Base-by-base conservation (phyloP, 768 basidiomycete species). In the Lactarius hengduanensis region DNA sequence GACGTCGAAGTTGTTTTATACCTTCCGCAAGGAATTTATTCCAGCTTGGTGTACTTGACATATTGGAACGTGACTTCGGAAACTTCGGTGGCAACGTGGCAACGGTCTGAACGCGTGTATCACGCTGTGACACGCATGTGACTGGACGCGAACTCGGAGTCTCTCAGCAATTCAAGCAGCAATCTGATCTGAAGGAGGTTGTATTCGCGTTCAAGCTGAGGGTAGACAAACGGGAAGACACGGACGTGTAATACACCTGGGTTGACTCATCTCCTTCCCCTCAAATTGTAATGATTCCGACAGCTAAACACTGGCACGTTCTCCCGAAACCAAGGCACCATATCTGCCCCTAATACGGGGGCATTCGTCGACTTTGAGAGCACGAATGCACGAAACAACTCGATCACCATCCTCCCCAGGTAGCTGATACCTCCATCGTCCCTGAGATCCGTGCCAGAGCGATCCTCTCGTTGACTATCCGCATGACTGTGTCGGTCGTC, bases 281-380 rank as follows among this genome's bases (percentile, higher is more conserved):
- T 36, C 34, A 36, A 36, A 36, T 11, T 36, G 7, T 36, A 36
- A 36, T 36, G 34, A 13, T 66, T 66, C 28, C 57, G 63, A 64
- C 65, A 69, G 40, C 68, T 64, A 22, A 71, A 66, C 26, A 36
- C 43, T 11, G 64, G 62, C 7, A 71, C 63, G 5, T 53, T 57
- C 34, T 41, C 57, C 36, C 70, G 70, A 56, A 71, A 63, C 70
- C 68, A 69, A 26, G 68, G 68, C 13, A 66, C 56, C 18, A 61
- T 40, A 38, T 69, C 68, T 7, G 62, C 68, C 22, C 69, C 65
- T 22, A 71, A 71, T 71, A 9, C 32, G 50, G 6, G 62, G 64
- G 30, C 68, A 71, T 30, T 59, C 62, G 13, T 71, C 68, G 6
- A 71, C 9, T 26, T 54, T 60, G 57, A 71, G 62, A 5, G 34